Conservation (phyloP, 495 filamentous ascomycete species). For the Podospora anserina region DNA sequence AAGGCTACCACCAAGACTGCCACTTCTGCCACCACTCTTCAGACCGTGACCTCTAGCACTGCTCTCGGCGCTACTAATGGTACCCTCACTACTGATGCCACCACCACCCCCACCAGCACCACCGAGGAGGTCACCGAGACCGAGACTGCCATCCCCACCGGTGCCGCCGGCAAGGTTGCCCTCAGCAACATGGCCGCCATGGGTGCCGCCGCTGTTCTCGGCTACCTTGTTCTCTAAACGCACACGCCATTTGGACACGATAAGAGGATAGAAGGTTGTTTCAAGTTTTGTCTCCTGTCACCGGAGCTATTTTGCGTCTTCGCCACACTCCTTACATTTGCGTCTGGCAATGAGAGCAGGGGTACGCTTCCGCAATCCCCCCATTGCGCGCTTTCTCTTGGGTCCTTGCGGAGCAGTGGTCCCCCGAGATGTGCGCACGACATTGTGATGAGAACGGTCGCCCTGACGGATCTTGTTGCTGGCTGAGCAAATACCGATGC, state of each 20-base stretch:
- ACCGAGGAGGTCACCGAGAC: conserved; percentile 1
- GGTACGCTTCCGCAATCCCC: background rate
- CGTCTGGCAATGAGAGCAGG: background rate
- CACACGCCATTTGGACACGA: background rate
- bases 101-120: conserved; percentile 15
- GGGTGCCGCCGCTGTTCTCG: conserved; percentile 30
- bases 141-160: conserved; percentile 12
- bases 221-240: conserved; percentile 32
- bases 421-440: background rate
- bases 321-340: conserved; percentile 26
- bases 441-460: background rate
- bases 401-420: background rate
- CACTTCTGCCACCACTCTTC: conserved; percentile 25
- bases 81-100: conserved; percentile 17
- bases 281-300: conserved; percentile 9
- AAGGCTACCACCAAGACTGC: conserved; percentile 25
- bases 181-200: conserved; percentile 24
- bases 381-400: background rate
- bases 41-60: conserved; percentile 12
- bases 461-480: background rate
- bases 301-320: conserved; percentile 27
- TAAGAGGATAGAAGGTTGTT: conserved; percentile 6
- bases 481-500: conserved; percentile 12
- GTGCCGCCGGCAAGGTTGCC: conserved; percentile 26
- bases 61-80: conserved; percentile 18